Percentiles rank a stretch among this genome's conserved stretches.
Conservation (phyloP, 495 filamentous ascomycete genomes). For the Daldinia grandis region DNA sequence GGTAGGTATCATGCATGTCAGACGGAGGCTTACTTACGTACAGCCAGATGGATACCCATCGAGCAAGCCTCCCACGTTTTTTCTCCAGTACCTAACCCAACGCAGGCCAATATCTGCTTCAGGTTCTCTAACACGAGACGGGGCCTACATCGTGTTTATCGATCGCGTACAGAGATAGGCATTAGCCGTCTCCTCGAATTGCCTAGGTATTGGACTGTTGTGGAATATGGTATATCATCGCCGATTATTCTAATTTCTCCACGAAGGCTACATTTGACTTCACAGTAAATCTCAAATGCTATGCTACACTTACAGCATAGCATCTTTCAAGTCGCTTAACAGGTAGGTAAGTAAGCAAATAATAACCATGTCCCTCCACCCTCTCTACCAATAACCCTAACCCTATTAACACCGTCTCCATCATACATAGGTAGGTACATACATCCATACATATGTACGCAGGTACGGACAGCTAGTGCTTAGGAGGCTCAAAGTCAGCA, state of each 20-base stretch:
- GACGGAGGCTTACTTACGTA: conserved; percentile 17
- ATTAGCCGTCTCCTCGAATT: neutral
- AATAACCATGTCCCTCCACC: no score
- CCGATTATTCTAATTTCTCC: neutral
- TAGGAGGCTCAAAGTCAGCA: neutral
- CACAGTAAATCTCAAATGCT: no score
- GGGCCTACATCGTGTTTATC: neutral
- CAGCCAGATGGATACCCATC: neutral
- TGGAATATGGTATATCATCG: neutral
- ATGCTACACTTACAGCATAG: no score
- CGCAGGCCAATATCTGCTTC: neutral
- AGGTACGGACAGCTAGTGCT: no score
- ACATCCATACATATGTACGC: neutral
- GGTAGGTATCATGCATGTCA: conserved; percentile 14
- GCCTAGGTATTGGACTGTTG: neutral
- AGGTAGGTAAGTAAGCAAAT: no score
- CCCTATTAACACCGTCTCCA: neutral
- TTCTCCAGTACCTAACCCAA: neutral
- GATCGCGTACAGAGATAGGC: neutral
- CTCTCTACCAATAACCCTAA: no score
- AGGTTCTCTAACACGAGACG: neutral
- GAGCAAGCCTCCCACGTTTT: conserved; percentile 14
- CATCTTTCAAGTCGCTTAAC: no score
- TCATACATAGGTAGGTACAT: neutral
- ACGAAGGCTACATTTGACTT: no score